These are phyloP conservation scores for Salix suchowensis DNA, from an alignment of 345 rosid species.

Conservation along the genomic window DNA sequence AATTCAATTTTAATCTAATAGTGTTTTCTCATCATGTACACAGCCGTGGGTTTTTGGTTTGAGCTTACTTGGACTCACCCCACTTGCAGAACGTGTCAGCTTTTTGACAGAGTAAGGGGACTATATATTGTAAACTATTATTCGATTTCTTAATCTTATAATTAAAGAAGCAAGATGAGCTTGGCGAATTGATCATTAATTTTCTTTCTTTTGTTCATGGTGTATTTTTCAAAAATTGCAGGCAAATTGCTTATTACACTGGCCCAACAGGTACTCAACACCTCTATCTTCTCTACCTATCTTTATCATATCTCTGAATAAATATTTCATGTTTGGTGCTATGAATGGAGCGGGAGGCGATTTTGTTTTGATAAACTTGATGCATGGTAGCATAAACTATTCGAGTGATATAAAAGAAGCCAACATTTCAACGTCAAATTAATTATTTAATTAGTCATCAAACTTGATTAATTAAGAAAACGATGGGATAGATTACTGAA, in stretches of 20 bases:
- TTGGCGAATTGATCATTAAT: background rate
- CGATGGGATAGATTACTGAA: background rate
- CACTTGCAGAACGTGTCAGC: conserved; percentile 21
- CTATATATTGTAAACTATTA: background rate
- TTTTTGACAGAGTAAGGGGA: conserved; percentile 64
- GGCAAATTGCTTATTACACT: conserved; percentile 80
- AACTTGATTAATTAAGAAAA: background rate
- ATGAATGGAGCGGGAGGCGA: too few species aligned
- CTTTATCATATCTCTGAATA: background rate
- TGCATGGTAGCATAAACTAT: background rate
- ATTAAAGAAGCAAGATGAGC: background rate
- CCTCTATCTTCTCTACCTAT: background rate
- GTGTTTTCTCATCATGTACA: conserved; percentile 2
- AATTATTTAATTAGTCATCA: background rate
- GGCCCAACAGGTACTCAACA: conserved; percentile 72
- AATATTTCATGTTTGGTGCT: too few species aligned
- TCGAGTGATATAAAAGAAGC: background rate
- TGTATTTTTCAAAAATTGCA: conserved; percentile 22
- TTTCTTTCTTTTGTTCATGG: background rate
- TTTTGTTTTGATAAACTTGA: background rate
- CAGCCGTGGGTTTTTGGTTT: conserved; percentile 61
- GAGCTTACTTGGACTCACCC: conserved; percentile 19
- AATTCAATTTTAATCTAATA: background rate
- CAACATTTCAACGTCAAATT: background rate
- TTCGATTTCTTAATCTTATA: background rate